Conservation (phyloP, 345 rosid species). For the Eucalyptus caleyi region DNA sequence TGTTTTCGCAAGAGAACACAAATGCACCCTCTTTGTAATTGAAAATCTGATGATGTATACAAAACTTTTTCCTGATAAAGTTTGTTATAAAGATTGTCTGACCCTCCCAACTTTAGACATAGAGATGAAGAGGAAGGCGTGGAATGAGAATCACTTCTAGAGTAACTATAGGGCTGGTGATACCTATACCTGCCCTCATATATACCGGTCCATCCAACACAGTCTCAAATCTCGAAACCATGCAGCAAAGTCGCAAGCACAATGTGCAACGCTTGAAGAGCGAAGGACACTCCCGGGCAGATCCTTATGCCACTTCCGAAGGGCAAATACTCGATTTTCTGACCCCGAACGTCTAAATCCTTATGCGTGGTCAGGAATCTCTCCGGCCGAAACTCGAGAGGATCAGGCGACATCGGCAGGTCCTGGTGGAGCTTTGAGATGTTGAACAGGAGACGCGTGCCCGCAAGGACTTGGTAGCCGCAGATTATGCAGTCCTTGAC, state of each 20-base stretch:
- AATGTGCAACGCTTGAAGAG: conserved; percentile 19
- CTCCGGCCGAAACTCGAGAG: conserved; percentile 32
- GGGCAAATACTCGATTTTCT: conserved; percentile 31
- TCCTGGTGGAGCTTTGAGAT: conserved; percentile 46
- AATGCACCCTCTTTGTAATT: neutral
- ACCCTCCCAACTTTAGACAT: neutral
- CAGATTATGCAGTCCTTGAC: conserved; percentile 31
- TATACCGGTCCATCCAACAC: conserved; percentile 6
- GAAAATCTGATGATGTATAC: neutral
- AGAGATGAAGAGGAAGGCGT: neutral
- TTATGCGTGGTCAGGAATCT: conserved; percentile 28
- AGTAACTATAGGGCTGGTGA: conserved; percentile 30
- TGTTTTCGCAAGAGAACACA: neutral
- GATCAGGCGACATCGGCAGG: conserved; percentile 15
- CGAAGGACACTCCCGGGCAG: conserved; percentile 34
- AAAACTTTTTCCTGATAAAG: neutral
- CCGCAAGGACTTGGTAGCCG: conserved; percentile 25
- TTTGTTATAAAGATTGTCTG: neutral
- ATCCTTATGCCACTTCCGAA: conserved; percentile 41
- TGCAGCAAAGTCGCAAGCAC: conserved; percentile 31
- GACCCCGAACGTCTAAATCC: conserved; percentile 24
- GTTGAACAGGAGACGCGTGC: conserved; percentile 39
- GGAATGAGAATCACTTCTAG: conserved; percentile 27
- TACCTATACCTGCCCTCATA: conserved; percentile 9
- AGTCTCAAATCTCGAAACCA: conserved; percentile 14